Conservation (phyloP, 2,329 filamentous ascomycete species). For the Metarhizium guizhouense region DNA sequence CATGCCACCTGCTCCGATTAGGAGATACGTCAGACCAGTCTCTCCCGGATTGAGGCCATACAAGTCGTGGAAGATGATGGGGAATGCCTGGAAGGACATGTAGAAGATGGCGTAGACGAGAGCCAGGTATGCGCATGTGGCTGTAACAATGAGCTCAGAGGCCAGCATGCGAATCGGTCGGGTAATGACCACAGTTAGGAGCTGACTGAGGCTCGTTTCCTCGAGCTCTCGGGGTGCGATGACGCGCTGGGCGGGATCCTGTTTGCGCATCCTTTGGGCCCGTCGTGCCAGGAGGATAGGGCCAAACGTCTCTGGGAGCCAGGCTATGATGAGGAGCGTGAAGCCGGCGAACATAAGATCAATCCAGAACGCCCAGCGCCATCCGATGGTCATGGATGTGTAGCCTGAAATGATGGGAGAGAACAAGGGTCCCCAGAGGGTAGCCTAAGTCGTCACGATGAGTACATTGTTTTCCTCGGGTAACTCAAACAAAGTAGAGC, state of each 20-base stretch:
- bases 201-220: conserved; percentile 43
- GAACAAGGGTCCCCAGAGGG: conserved; percentile 55
- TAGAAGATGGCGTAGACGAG: conserved; percentile 58
- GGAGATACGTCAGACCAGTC: conserved; percentile 59
- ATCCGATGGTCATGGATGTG: conserved; percentile 47
- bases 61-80: conserved; percentile 55
- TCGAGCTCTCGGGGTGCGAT: conserved; percentile 58
- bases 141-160: conserved; percentile 65
- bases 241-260: conserved; percentile 40
- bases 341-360: conserved; percentile 57
- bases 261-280: conserved; percentile 48
- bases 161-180: conserved; percentile 64
- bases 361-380: conserved; percentile 66
- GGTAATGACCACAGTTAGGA: conserved; percentile 58
- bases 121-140: conserved; percentile 61
- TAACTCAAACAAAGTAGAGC: too few species aligned
- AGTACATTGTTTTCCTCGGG: too few species aligned
- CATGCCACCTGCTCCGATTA: conserved; percentile 55
- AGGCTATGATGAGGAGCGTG: conserved; percentile 48
- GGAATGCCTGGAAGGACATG: conserved; percentile 72
- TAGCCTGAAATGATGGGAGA: conserved; percentile 59
- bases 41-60: conserved; percentile 57
- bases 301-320: conserved; percentile 57
- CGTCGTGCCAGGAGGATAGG: conserved; percentile 50
- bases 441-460: conserved; percentile 31